Conservation (phyloP, 2,329 filamentous ascomycete genomes). For the Botrytis porri region DNA sequence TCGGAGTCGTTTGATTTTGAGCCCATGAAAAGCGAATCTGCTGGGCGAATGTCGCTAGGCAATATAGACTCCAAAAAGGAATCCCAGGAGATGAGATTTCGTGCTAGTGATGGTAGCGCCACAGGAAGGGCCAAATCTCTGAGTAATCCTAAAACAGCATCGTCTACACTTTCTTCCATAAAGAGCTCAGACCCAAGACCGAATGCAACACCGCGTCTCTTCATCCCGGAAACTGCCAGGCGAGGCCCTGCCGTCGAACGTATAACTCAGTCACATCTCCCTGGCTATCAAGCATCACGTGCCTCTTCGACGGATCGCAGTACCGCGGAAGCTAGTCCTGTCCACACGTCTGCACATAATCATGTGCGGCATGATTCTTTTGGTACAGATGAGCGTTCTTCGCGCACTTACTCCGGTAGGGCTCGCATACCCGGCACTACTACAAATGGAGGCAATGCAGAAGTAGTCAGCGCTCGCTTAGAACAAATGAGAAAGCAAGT, state of each 20-base stretch:
- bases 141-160: slow-evolving; percentile 36
- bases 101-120: slow-evolving; percentile 29
- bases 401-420: slow-evolving; percentile 45
- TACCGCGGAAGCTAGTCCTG: slow-evolving; percentile 54
- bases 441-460: slow-evolving; percentile 54
- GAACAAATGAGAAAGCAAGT: slow-evolving; percentile 81
- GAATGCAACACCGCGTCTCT: slow-evolving; percentile 26
- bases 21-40: slow-evolving; percentile 16
- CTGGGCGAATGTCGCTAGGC: slow-evolving; percentile 4
- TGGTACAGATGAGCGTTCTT: slow-evolving; percentile 41
- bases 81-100: slow-evolving; percentile 18
- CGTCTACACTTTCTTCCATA: slow-evolving; percentile 35
- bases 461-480: slow-evolving; percentile 58
- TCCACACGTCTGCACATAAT: slow-evolving; percentile 58
- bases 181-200: slow-evolving; percentile 37
- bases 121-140: slow-evolving; percentile 26
- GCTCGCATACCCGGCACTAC: slow-evolving; percentile 56
- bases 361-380: slow-evolving; percentile 58
- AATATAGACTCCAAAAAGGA: slow-evolving; percentile 18
- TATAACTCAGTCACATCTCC: slow-evolving; percentile 46
- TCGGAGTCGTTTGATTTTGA: slow-evolving; percentile 29
- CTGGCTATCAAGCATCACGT: slow-evolving; percentile 48
- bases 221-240: slow-evolving; percentile 36
- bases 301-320: slow-evolving; percentile 59
- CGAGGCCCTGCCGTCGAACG: slow-evolving; percentile 38